Conservation (phyloP, 2,329 filamentous ascomycete genomes). For the Aureobasidium sp. region DNA sequence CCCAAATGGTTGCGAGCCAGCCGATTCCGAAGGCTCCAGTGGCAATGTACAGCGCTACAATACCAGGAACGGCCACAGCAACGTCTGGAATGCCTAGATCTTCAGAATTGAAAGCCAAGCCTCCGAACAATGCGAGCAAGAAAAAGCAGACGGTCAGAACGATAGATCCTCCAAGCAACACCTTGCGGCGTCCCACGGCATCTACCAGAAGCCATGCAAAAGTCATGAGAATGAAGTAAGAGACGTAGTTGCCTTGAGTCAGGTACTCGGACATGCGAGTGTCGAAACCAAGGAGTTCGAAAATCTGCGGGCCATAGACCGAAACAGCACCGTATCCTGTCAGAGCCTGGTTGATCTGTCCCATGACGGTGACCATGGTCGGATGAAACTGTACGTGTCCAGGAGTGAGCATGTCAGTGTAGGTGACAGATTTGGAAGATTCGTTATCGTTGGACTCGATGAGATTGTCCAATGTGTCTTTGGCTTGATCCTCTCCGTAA, state of each 20-base stretch:
- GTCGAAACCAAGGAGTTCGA: constrained; percentile 53
- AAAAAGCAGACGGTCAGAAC: constrained; percentile 44
- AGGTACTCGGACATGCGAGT: constrained; percentile 48
- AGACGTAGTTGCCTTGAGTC: constrained; percentile 55
- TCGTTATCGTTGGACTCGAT: constrained; percentile 46
- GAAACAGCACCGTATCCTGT: constrained; percentile 54
- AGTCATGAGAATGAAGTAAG: constrained; percentile 56
- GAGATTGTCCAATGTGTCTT: constrained; percentile 45
- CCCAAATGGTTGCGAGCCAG: constrained; percentile 54
- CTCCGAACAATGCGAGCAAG: constrained; percentile 47
- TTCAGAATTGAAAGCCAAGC: constrained; percentile 38
- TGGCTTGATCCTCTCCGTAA: constrained; percentile 44
- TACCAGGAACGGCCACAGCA: constrained; percentile 45
- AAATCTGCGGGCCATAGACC: constrained; percentile 58
- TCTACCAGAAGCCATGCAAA: constrained; percentile 55
- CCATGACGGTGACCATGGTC: constrained; percentile 55
- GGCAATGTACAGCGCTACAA: constrained; percentile 48
- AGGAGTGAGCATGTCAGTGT: constrained; percentile 53
- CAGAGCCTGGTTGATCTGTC: constrained; percentile 54
- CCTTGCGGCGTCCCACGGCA: constrained; percentile 46
- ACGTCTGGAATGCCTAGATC: constrained; percentile 35
- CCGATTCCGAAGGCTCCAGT: constrained; percentile 56
- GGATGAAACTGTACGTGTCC: constrained; percentile 52
- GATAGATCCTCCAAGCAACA: constrained; percentile 48
- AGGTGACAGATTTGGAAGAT: constrained; percentile 40